phyloP scores from a whole-genome alignment of 2,329 filamentous ascomycete species.

The Immersiporthe knoxdaviesiana region DNA sequence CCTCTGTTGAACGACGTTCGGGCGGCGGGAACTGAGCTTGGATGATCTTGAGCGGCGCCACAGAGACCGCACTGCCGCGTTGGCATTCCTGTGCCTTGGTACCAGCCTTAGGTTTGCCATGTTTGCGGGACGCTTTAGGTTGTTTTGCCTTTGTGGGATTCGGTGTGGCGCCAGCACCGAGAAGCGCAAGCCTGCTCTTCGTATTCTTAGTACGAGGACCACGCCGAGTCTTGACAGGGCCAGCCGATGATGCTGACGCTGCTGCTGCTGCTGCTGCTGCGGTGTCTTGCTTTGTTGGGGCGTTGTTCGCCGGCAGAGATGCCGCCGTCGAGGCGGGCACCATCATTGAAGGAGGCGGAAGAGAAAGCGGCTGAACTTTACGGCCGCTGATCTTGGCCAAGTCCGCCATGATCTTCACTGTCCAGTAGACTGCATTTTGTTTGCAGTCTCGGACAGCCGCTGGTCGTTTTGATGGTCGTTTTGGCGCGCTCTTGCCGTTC shows the following conservation, averaged over 20 bases:
- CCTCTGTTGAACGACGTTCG: neutral
- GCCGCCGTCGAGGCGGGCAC: neutral
- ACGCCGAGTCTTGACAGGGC: slow-evolving; percentile 8
- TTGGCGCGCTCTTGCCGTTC: slow-evolving; percentile 39
- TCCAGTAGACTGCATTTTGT: slow-evolving; percentile 49
- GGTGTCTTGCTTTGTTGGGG: neutral
- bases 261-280: neutral
- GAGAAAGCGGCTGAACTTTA: slow-evolving; percentile 6
- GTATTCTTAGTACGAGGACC: slow-evolving; percentile 29
- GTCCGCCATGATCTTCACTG: slow-evolving; percentile 46
- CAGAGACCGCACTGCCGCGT: neutral
- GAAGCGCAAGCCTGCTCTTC: slow-evolving; percentile 16
- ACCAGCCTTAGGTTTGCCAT: neutral
- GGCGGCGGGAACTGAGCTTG: neutral
- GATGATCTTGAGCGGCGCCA: neutral
- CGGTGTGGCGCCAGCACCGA: neutral
- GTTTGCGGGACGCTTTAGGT: neutral
- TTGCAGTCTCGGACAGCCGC: slow-evolving; percentile 51
- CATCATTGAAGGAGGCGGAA: neutral
- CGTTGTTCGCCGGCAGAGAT: neutral
- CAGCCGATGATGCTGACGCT: neutral
- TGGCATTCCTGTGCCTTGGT: neutral
- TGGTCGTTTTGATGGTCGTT: slow-evolving; percentile 46
- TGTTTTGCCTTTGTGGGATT: neutral
- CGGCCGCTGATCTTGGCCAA: slow-evolving; percentile 43